phyloP scores from a whole-genome alignment of 345 rosid genomes.

The Dovyalis caffra region DNA sequence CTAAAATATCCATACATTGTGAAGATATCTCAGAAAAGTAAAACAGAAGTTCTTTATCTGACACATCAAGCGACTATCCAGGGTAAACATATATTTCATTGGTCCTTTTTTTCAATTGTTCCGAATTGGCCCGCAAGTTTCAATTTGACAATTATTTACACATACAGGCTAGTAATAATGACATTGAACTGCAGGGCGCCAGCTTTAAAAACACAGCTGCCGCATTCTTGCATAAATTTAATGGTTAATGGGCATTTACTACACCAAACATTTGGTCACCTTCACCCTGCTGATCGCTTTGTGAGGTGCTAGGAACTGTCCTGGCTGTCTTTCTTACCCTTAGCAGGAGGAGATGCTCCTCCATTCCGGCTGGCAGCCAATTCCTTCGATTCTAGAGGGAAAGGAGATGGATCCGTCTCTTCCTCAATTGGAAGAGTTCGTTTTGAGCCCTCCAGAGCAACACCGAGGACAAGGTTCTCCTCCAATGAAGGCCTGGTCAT shows the following conservation, averaged over 20 bases:
- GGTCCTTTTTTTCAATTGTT: too few relatives aligned
- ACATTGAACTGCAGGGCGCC: constrained; percentile 14
- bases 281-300: constrained; percentile 1
- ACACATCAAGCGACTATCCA: neutral
- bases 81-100: neutral
- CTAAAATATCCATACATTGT: neutral
- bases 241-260: neutral
- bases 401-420: constrained; percentile 35
- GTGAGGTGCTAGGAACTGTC: constrained; percentile 27
- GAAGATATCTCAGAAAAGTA: neutral
- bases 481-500: constrained; percentile 48
- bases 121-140: neutral
- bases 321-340: constrained; percentile 46
- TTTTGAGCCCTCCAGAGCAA: constrained; percentile 84
- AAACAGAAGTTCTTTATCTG: neutral
- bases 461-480: constrained; percentile 86
- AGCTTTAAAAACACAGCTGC: constrained; percentile 57
- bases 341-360: constrained; percentile 25
- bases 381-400: constrained; percentile 51
- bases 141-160: constrained; percentile 28
- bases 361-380: constrained; percentile 44
- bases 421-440: constrained; percentile 90
- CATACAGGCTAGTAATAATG: neutral
- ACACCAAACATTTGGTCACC: neutral
- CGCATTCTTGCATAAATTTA: constrained; percentile 23